Evolutionary conservation across 176 grass and related monocot genomes (phyloP).

Genomic region (Musa beccarii): DNA sequence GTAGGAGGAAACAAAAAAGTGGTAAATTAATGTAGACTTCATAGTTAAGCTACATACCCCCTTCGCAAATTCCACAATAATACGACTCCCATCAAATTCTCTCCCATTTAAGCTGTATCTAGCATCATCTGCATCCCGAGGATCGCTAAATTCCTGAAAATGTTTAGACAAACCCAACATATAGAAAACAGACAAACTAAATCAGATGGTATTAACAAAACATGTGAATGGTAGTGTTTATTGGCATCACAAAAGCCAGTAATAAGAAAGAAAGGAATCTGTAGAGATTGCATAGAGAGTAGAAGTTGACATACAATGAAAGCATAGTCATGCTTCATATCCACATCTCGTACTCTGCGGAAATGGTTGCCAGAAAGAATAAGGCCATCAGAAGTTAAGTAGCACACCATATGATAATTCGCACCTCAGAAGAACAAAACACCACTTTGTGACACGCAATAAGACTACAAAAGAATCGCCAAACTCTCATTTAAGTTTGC

Average conservation of each 20-base stretch:
- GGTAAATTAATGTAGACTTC: no score
- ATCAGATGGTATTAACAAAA: no score
- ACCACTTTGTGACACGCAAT: constrained; percentile 34
- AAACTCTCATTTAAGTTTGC: constrained; percentile 84
- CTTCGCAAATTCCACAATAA: constrained; percentile 88
- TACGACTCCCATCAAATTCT: constrained; percentile 86
- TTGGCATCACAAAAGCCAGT: no score
- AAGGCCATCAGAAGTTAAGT: constrained; percentile 44
- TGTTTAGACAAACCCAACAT: neutral
- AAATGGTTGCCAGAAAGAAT: constrained; percentile 85
- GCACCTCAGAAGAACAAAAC: constrained; percentile 21
- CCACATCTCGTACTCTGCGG: constrained; percentile 98
- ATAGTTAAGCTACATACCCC: constrained; percentile 39
- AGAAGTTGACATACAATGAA: constrained; percentile 69
- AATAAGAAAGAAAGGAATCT: no score
- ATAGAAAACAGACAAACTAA: neutral
- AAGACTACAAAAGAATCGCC: constrained; percentile 91
- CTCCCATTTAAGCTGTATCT: constrained; percentile 81
- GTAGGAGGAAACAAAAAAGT: no score
- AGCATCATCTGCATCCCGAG: constrained; percentile 91
- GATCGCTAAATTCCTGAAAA: constrained; percentile 77
- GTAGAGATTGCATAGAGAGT: neutral
- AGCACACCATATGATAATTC: constrained; percentile 47
- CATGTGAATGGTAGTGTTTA: no score
- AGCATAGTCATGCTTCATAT: constrained; percentile 98